Percentiles rank a stretch among this genome's conserved stretches.
phyloP scores from a whole-genome alignment of 345 rosid species.

The Aquilaria malaccensis region DNA sequence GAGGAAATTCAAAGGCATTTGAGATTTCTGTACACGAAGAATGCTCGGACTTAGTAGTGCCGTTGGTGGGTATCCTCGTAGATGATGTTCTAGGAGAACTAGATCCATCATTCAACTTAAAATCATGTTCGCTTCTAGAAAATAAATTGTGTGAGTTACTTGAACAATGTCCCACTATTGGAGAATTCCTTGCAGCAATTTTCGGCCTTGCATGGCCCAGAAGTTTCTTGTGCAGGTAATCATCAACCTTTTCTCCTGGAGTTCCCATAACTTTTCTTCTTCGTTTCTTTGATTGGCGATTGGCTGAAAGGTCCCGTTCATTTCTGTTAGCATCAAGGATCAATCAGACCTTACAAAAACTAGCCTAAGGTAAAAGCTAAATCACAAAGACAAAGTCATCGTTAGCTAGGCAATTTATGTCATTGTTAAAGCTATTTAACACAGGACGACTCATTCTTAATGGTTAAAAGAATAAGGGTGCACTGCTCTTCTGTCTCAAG shows the following conservation, averaged over 20 bases:
- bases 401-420: not conserved
- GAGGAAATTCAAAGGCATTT: conserved; percentile 14
- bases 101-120: conserved; percentile 13
- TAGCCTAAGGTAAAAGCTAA: conserved; percentile 1
- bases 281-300: conserved; percentile 25
- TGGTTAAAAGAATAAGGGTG: not conserved
- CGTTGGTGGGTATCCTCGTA: conserved; percentile 13
- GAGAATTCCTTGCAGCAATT: conserved; percentile 10
- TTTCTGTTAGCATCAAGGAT: conserved; percentile 12
- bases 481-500: too few species aligned
- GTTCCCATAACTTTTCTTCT: conserved; percentile 12
- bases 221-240: conserved; percentile 15
- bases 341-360: too few species aligned
- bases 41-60: conserved; percentile 12
- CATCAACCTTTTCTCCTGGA: conserved; percentile 17
- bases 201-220: conserved; percentile 21
- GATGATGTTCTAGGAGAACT: conserved; percentile 19
- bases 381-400: not conserved
- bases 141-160: conserved; percentile 12
- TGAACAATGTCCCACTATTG: conserved; percentile 14
- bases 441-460: not conserved
- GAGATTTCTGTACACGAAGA: conserved; percentile 15
- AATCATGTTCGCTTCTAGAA: conserved; percentile 10
- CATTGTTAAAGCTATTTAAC: not conserved
- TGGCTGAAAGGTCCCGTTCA: conserved; percentile 9